These are phyloP conservation scores for Hapsidospora chrysogenum DNA, from an alignment of 495 filamentous ascomycete genomes.

Conservation along the genomic window DNA sequence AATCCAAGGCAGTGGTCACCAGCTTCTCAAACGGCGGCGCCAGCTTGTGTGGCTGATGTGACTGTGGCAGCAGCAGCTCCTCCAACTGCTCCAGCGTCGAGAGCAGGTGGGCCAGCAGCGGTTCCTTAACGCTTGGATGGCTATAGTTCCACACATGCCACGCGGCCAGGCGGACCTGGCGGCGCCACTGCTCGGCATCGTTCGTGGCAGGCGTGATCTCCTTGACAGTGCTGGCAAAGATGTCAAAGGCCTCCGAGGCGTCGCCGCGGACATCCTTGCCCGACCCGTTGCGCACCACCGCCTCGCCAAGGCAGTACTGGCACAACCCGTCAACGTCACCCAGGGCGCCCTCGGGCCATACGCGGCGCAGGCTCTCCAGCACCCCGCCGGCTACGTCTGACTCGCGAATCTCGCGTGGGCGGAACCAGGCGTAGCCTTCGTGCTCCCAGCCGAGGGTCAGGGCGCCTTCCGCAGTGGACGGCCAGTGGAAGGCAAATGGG, in stretches of 20 bases:
- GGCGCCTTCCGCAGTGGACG: constrained; percentile 14
- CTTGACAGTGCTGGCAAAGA: constrained; percentile 9
- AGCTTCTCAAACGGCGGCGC: not conserved
- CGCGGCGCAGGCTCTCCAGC: constrained; percentile 34
- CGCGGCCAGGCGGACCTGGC: constrained; percentile 31
- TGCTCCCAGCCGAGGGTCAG: constrained; percentile 45
- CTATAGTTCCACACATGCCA: constrained; percentile 52
- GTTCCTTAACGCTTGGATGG: constrained; percentile 33
- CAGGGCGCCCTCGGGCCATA: constrained; percentile 36
- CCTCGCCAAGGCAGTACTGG: constrained; percentile 28
- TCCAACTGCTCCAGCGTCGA: not conserved
- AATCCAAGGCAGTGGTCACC: not conserved
- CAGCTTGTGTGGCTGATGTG: not conserved
- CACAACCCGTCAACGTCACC: constrained; percentile 7
- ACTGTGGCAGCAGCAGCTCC: not conserved
- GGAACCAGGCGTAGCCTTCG: constrained; percentile 36
- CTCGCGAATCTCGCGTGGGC: constrained; percentile 25
- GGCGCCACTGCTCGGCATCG: constrained; percentile 32
- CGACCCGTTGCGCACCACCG: constrained; percentile 26
- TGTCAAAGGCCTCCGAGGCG: constrained; percentile 14
- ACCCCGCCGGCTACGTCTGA: constrained; percentile 29
- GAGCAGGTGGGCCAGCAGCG: not conserved
- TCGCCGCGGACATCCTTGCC: constrained; percentile 39
- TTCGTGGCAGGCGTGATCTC: constrained; percentile 4
- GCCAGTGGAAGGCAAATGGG: constrained; percentile 43